Base-by-base conservation (phyloP, 305 asterid genomes). In the Fraxinus platypoda region DNA sequence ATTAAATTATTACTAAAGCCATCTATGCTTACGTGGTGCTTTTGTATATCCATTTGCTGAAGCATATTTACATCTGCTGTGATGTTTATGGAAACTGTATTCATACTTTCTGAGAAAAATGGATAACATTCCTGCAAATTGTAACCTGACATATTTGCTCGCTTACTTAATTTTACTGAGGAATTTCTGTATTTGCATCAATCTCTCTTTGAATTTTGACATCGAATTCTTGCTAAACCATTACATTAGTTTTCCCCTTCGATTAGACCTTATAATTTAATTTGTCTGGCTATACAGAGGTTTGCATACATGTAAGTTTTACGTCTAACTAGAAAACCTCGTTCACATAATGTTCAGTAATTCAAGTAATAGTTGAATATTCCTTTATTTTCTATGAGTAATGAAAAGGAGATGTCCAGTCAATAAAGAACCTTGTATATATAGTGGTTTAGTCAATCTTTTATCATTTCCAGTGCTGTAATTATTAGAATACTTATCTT, bases 381-480 rank as follows among this genome's bases (percentile, higher is more conserved):
- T 76, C 52, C 37, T 30, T 28, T 19, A 11, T 46, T 33, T 75
- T 77, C 46, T 33, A 71, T 72, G 59, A 71, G 54, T 33, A 54
- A 37, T 72, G 1, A 57, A 71, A 73, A 78, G 71, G 37, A 78
- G 28, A 78, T 75, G 68, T 41, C 64, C 31, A 57, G 46, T 30
- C 57, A 46, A 70, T 79, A 73, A 70, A 81, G 70, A 82, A 15
- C 64, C 64, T 19, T 13, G 59, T 7, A 15, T 30, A 79, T 59
- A 38, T 62, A 38, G 72, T 59, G 68, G 78, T 31, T 72, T 23
- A 21, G 73, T 79, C 49, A 64, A 75, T 25, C 43, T 37, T 75
- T 59, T 35, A 52, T 59, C 49, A 54, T 79, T 78, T 46, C 38
- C 78, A 11, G 52, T 46, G 76, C 43, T 15, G 81, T 85, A 52